Evolutionary conservation across 768 basidiomycete genomes (phyloP), one percentile per base, ranked within the genome.

Genomic region (Amylocystis lapponica): DNA sequence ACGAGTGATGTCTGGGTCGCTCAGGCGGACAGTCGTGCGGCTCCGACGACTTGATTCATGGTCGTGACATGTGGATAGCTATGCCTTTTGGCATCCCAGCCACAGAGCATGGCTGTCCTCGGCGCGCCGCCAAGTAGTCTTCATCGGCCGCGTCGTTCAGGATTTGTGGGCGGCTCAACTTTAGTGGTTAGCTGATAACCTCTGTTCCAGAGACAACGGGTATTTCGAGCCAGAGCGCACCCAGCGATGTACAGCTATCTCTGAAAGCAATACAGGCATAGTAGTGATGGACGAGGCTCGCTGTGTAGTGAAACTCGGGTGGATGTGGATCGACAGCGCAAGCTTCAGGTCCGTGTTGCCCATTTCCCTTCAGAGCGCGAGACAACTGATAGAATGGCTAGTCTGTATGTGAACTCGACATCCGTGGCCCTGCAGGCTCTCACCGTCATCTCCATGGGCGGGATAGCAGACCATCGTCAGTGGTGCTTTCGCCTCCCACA

Each of bases 401-500:
- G 92, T 54, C 69, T 99, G 27, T 93, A 95, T 58, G 76, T 84
- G 23, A 87, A 91, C 62, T 96, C 94, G 1, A 68, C 81, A 12
- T 90, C 88, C 1, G 94, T 97, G 1, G 84, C 85, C 0, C 63
- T 95, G 0, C 94, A 97, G 59, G 94, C 93, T 0, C 55, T 97
- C n/a, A 89, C 85, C 0, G 92, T 99, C 29, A 92, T 99, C 43
- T 93, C 94, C 5, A 87, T 96, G 74, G 90, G 91, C 6, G 81
- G 81, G 13, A 81, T 95, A 43, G 95, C 94, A 1, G 91, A 98
- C 64, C 79, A 87, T 49, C 81, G 92, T 94, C 53, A 46, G 86
- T 71, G 32, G 31, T 26, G 10, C 7, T 36, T 43, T 33, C 7
- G 13, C 17, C 35, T 5, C 20, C 35, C 35, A 20, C 16, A 4